Percentiles rank a stretch among this genome's conserved stretches.
Evolutionary conservation across 116 monocot genomes (phyloP).

Genomic region (Thalassia testudinum): DNA sequence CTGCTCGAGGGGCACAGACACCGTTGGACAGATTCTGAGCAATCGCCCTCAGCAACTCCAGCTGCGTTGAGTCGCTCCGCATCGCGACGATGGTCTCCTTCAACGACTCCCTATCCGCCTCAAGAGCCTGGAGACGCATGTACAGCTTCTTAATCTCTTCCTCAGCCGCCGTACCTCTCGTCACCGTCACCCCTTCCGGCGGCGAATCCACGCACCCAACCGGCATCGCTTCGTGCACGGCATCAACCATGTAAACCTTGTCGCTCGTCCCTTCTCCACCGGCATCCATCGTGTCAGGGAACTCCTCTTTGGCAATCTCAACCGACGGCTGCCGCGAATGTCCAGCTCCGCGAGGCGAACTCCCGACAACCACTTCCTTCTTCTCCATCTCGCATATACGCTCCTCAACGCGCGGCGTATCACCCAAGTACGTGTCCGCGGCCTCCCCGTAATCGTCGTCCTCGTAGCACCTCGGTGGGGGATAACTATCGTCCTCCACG

Average conservation of each 20-base stretch:
- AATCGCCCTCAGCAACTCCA: slow-evolving; percentile 53
- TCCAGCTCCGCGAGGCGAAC: not conserved
- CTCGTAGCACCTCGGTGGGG: slow-evolving; percentile 20
- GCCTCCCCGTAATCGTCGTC: too few relatives aligned
- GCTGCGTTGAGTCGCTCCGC: slow-evolving; percentile 49
- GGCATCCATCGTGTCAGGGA: slow-evolving; percentile 3
- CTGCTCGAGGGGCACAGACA: slow-evolving; percentile 10
- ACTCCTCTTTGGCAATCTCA: slow-evolving; percentile 10
- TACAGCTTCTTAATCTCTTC: slow-evolving; percentile 44
- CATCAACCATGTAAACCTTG: slow-evolving; percentile 53
- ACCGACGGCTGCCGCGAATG: slow-evolving; percentile 3
- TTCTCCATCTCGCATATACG: slow-evolving; percentile 3
- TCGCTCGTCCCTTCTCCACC: slow-evolving; percentile 18
- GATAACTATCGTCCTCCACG: slow-evolving; percentile 6
- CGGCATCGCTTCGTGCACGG: slow-evolving; percentile 17
- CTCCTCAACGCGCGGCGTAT: too few relatives aligned
- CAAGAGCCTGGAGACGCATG: slow-evolving; percentile 63
- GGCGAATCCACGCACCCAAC: slow-evolving; percentile 1
- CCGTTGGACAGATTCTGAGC: slow-evolving; percentile 60
- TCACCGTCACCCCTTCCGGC: slow-evolving; percentile 13
- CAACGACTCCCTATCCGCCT: slow-evolving; percentile 83
- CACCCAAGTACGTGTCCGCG: not conserved
- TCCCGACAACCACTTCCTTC: slow-evolving; percentile 12
- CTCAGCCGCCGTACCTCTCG: slow-evolving; percentile 1
- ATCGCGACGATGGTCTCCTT: slow-evolving; percentile 51